Conservation (phyloP, 805 yeast species). For the Ogataea allantospora region DNA sequence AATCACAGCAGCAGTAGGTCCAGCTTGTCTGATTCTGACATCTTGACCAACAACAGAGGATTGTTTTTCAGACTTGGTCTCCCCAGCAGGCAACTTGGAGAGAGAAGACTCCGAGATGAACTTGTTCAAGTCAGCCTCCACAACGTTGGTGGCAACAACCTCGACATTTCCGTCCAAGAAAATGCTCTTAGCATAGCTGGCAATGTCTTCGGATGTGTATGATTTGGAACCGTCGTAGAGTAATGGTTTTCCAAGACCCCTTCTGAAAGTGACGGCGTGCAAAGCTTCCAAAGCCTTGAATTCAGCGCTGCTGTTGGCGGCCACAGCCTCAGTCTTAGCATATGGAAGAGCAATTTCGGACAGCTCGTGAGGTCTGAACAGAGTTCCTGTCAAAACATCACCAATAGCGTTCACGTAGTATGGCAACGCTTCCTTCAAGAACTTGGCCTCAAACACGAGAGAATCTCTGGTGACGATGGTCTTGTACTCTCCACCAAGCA, state of each 20-base stretch:
- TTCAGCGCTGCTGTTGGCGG: conserved; percentile 49
- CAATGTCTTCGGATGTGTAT: conserved; percentile 62
- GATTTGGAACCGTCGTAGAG: conserved; percentile 64
- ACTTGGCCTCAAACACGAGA: conserved; percentile 74
- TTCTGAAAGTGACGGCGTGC: conserved; percentile 79
- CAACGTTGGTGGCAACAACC: conserved; percentile 72
- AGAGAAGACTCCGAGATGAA: conserved; percentile 69
- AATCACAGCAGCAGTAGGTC: conserved; percentile 70
- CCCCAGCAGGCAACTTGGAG: conserved; percentile 59
- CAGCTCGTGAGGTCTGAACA: conserved; percentile 81
- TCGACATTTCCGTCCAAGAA: conserved; percentile 71
- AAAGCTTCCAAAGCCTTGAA: conserved; percentile 72
- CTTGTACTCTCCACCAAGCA: conserved; percentile 79
- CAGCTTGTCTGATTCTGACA: conserved; percentile 61
- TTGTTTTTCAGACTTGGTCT: conserved; percentile 39
- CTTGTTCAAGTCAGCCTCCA: conserved; percentile 62
- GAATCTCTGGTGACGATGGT: conserved; percentile 79
- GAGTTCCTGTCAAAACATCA: conserved; percentile 64
- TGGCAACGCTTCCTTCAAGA: conserved; percentile 86
- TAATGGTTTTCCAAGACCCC: conserved; percentile 83
- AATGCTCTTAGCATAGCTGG: conserved; percentile 60
- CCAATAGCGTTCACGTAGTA: conserved; percentile 86
- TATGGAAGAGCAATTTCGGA: conserved; percentile 80
- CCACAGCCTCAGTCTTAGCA: conserved; percentile 61
- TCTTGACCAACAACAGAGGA: conserved; percentile 62